Conservation (phyloP, 169 alveolate species). For the Plasmodium adleri region DNA sequence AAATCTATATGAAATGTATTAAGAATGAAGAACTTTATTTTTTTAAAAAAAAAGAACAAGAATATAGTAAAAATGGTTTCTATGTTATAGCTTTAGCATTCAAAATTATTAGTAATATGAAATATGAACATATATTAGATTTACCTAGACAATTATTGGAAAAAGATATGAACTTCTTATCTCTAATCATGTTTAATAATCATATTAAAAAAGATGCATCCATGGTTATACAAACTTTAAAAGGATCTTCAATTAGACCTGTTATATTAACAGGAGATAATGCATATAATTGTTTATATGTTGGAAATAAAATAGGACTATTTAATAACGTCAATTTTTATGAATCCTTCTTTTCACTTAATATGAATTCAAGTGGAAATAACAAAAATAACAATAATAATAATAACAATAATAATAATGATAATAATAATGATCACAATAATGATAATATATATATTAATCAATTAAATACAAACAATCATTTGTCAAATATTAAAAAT, state of each 20-base stretch:
- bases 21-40: slow-evolving; percentile 37
- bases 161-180: slow-evolving; percentile 79
- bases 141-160: slow-evolving; percentile 78
- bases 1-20: slow-evolving; percentile 58
- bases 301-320: slow-evolving; percentile 83
- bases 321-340: slow-evolving; percentile 45
- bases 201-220: slow-evolving; percentile 81
- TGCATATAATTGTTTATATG: slow-evolving; percentile 83
- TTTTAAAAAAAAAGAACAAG: slow-evolving; percentile 76
- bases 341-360: slow-evolving; percentile 51
- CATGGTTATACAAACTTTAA: slow-evolving; percentile 78
- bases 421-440: neutral
- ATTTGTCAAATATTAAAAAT: slow-evolving; percentile 7
- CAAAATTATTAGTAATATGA: slow-evolving; percentile 36
- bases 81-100: slow-evolving; percentile 75
- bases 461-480: too few species aligned
- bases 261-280: slow-evolving; percentile 87
- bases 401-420: neutral
- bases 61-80: slow-evolving; percentile 71
- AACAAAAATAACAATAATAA: neutral
- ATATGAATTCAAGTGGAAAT: slow-evolving; percentile 15
- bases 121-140: slow-evolving; percentile 19
- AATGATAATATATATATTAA: neutral
- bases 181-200: slow-evolving; percentile 83
- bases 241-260: slow-evolving; percentile 83